Base-by-base conservation (phyloP, 2,329 filamentous ascomycete species). In the Catunica adiposa region DNA sequence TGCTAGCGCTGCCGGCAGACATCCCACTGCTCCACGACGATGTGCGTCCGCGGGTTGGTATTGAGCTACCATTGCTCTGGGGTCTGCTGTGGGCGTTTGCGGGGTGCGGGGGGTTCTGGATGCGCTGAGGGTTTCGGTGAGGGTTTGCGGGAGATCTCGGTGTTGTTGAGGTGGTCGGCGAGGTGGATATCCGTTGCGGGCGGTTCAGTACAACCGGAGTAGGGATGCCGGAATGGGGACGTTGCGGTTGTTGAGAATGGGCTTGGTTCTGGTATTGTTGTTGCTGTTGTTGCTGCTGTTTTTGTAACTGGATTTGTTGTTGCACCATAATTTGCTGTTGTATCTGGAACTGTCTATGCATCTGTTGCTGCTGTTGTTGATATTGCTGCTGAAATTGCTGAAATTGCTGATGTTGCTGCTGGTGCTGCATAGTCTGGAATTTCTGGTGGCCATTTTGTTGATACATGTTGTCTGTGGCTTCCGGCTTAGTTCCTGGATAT, bases 1-100 rank as follows among this genome's bases (percentile, higher is more conserved):
- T 58, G 40, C 15, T 17, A 6, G 42, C 14, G 60, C 67, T 71
- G 29, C 29, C 29, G 5, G 29, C 29, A 11, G 29, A 34, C 46
- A 68, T 66, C 58, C 64, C 66, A 59, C 65, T 71, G 42, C 67
- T 68, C 61, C 63, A 65, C 1, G 68, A 66, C 2, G 64, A 57
- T 3, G 61, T 63, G 42, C 64, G 61, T 40, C 59, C 61, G 31
- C 64, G 60, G 9, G 62, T n/a, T n/a, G n/a, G n/a, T n/a, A n/a
- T n/a, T n/a, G 62, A 5, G 61, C 61, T 14, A 40, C 54, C 15
- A 34, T 37, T 5, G 44, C 29, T 14, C 11, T 17, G 14, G 31
- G n/a, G n/a, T n/a, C n/a, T 38, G 29, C 44, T 44, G 31, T 25
- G 29, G 56, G 1, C 17, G 37, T 23, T 17, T 8, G 51, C 25